Base-by-base conservation (phyloP, 768 basidiomycete species). In the Amanita fuliginea region DNA sequence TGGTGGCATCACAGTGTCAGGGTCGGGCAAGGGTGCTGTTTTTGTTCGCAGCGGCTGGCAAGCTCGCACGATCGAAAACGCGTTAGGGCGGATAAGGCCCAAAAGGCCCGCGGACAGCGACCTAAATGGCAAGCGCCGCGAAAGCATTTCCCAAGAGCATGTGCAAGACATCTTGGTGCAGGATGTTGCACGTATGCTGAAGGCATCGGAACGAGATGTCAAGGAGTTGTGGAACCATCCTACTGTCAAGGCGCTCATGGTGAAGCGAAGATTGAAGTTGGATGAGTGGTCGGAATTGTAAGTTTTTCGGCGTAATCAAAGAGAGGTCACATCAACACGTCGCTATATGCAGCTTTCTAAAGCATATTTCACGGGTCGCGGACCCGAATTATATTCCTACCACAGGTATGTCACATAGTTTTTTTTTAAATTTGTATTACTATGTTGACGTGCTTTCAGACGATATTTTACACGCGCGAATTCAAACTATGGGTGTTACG, bases 281-380 rank as follows among this genome's bases (percentile, higher is more conserved):
- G 87, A 91, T 55, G 88, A 92, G 62, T 89, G 87, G 82, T 80
- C 86, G 10, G 88, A 90, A 66, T 92, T 86, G 88, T 91, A 60
- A 63, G 88, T 72, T 24, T 37, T 34, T 28, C 49, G 14, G 19
- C 30, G 42, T 48, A 49, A 42, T 11, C 37, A 37, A 22, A 10
- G n/a, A 14, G 48, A 28, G 50, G 54, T 45, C 34, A 34, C 13
- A 19, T 33, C 8, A 43, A n/a, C 51, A 45, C 61, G 49, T 64
- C 46, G 11, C 51, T 51, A 26, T 39, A 13, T 18, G 22, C 54
- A 91, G 88, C 62, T 92, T 91, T 70, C 64, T 92, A 47, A 72
- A 76, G 55, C 74, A 84, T 59, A 86, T 92, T 39, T 64, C 69
- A 48, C 83, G 88, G 16, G 80, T 92, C 30, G 79, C 85, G 1